A percentile compares a stretch with the other conserved stretches of the same genome.
phyloP scores from a whole-genome alignment of 2,329 filamentous ascomycete species.

The Fusarium verrucosum region DNA sequence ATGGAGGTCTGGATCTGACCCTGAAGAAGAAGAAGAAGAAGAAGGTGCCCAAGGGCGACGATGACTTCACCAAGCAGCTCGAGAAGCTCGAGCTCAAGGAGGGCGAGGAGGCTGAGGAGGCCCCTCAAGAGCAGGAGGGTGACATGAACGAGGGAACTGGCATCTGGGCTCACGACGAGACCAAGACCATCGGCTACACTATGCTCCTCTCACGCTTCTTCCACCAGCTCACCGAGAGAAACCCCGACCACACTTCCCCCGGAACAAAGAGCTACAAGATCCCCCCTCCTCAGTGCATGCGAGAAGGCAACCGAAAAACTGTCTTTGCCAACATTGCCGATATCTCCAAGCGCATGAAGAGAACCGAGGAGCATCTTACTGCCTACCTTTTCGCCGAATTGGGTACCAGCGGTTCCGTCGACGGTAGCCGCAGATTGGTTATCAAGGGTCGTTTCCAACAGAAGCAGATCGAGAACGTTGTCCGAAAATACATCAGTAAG shows the following conservation, averaged over 20 bases:
- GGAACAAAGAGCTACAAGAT: conserved; percentile 98
- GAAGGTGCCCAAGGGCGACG: conserved; percentile 65
- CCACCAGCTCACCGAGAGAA: conserved; percentile 91
- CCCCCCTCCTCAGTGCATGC: conserved; percentile 95
- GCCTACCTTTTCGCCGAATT: conserved; percentile 97
- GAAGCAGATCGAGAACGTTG: conserved; percentile 97
- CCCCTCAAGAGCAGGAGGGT: conserved; percentile 67
- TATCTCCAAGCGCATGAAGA: conserved; percentile 99
- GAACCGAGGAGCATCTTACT: conserved; percentile 96
- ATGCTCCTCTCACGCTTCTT: conserved; percentile 93
- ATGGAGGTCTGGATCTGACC: conserved; percentile 64
- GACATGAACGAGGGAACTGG: conserved; percentile 89
- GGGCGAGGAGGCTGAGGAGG: conserved; percentile 64
- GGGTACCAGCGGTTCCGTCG: conserved; percentile 95
- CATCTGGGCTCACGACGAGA: conserved; percentile 86
- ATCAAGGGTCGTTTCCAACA: conserved; percentile 99
- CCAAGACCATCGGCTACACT: conserved; percentile 81
- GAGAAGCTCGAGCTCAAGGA: conserved; percentile 73
- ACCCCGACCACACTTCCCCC: conserved; percentile 91
- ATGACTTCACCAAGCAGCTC: conserved; percentile 68
- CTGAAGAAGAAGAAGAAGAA: conserved; percentile 86
- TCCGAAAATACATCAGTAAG: conserved; percentile 93
- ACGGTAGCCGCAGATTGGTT: conserved; percentile 89
- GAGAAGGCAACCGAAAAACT: conserved; percentile 99
- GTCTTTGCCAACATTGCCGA: conserved; percentile 99